Base-by-base conservation (phyloP, 1,284 basidiomycete species). In the Exobasidium rhododendri region DNA sequence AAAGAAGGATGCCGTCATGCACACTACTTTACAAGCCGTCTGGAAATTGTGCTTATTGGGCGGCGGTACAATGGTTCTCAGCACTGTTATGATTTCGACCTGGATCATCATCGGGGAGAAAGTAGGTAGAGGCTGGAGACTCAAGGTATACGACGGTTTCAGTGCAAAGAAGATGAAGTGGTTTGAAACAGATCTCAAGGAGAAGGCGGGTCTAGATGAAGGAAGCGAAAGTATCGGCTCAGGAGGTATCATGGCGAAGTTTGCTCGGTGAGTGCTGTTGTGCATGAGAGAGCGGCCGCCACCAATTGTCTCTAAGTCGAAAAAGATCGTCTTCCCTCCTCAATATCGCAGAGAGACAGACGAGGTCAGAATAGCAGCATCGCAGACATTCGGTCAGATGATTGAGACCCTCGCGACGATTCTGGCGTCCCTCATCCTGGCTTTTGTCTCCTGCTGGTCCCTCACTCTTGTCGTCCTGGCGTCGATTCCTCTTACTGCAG, bases 281-380 rank as follows among this genome's bases (percentile, higher is more conserved):
- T 40, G 7, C 24, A 24, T 32, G n/a, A n/a, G n/a, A n/a, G n/a
- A n/a, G n/a, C n/a, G n/a, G n/a, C n/a, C n/a, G 11, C 52, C 28
- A n/a, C 44, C n/a, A 20, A 45, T 45, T 20, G n/a, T 45, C n/a
- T n/a, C n/a, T n/a, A 20, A 2, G 65, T 60, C 28, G 32, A 14
- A 53, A 53, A 26, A 40, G 10, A 14, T 28, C 24, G 20, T 29
- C 32, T 26, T 22, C 20, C 49, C 35, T 40, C 24, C n/a, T n/a
- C n/a, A n/a, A n/a, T n/a, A n/a, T n/a, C n/a, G 5, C 74, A 96
- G 93, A 70, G 93, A 97, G 81, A 94, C 91, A 2, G 94, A 98
- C 80, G 91, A 97, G 62, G 88, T 97, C 20, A 87, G 94, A 51
- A 84, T 87, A 59, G 94, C 91, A 0, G 86, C 88, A 17, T 90